phyloP scores from a whole-genome alignment of 768 basidiomycete genomes.

The Holtermannia corniformis region DNA sequence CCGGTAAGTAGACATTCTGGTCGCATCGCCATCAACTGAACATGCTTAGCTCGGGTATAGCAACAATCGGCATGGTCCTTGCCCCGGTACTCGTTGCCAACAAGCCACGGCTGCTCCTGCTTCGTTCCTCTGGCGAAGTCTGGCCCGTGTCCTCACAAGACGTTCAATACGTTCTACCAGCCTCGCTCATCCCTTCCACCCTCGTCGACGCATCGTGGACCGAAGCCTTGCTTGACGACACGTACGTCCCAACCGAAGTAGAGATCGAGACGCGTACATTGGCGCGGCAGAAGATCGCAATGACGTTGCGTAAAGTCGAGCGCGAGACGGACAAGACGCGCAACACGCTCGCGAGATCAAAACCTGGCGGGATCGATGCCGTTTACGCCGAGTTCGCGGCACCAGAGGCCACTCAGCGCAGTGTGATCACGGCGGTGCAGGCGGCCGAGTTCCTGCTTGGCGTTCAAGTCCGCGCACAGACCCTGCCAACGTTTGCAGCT shows the following conservation, averaged over 20 bases:
- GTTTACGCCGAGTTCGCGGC: constrained; percentile 14
- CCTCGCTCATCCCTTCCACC: constrained; percentile 12
- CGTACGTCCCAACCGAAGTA: not conserved
- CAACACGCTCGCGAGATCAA: constrained; percentile 30
- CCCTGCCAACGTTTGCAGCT: constrained; percentile 30
- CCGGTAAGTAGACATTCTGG: constrained; percentile 11
- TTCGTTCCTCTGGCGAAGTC: constrained; percentile 28
- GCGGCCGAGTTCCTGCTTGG: constrained; percentile 47
- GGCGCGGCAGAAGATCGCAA: constrained; percentile 60
- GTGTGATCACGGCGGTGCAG: constrained; percentile 49
- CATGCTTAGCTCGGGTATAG: constrained; percentile 12
- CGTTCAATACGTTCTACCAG: constrained; percentile 38
- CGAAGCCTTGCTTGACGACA: constrained; percentile 10
- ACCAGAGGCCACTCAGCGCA: constrained; percentile 49
- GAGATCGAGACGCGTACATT: constrained; percentile 40
- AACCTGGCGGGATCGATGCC: constrained; percentile 38
- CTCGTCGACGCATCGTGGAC: constrained; percentile 22
- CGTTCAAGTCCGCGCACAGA: constrained; percentile 12
- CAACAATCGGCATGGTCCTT: constrained; percentile 24
- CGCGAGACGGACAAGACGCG: constrained; percentile 46
- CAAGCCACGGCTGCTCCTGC: constrained; percentile 21
- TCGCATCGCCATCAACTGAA: not conserved
- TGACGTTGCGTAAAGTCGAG: constrained; percentile 51
- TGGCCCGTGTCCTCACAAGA: constrained; percentile 28
- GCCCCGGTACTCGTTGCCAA: constrained; percentile 21